These are phyloP conservation scores for Lanmaoa pseudosensibilis DNA, from an alignment of 768 basidiomycete genomes.

Conservation along the genomic window DNA sequence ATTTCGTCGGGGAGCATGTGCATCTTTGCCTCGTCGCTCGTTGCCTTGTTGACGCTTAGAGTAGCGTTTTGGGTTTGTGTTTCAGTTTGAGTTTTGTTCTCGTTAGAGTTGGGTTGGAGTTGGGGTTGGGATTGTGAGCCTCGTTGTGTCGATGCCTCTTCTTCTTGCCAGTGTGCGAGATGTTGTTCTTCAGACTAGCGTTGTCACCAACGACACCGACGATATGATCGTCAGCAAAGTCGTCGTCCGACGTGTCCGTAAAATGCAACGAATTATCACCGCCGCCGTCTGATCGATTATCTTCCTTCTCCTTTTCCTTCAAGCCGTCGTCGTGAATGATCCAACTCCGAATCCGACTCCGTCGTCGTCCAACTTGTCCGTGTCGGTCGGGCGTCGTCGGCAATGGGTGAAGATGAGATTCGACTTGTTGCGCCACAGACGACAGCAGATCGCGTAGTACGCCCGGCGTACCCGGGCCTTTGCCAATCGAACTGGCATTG, in stretches of 20 bases:
- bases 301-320: not conserved
- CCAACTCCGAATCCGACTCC: constrained; percentile 19
- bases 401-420: constrained; percentile 19
- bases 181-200: not conserved
- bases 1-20: constrained; percentile 20
- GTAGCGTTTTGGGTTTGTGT: not conserved
- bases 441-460: constrained; percentile 21
- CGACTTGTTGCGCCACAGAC: constrained; percentile 26
- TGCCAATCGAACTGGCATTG: not conserved
- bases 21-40: constrained; percentile 12
- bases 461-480: not conserved
- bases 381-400: not conserved
- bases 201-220: not conserved
- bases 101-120: not conserved
- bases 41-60: too few species aligned
- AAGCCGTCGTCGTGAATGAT: constrained; percentile 2
- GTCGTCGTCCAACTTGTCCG: constrained; percentile 8
- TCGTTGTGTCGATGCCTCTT: not conserved
- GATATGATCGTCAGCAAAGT: not conserved
- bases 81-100: not conserved
- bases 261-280: constrained; percentile 18
- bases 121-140: not conserved
- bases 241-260: constrained; percentile 18
- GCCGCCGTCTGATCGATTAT: not conserved
- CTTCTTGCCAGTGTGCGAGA: not conserved